Evolutionary conservation across 192 early-diverging fungal species (phyloP), one percentile per base, ranked within the genome.

Genomic region (Gigaspora rosea): DNA sequence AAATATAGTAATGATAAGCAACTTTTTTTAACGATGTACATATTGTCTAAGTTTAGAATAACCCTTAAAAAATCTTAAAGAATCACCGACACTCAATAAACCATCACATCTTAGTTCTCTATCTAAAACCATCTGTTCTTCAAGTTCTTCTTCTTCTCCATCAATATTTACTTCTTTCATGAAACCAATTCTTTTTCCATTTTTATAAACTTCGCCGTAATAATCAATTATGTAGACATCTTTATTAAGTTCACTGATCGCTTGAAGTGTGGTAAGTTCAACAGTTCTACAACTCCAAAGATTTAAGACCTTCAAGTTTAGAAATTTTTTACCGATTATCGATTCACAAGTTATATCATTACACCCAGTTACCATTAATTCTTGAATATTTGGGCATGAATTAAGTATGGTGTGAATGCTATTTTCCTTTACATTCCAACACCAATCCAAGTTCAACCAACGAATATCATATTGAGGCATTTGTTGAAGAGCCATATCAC

Each of bases 121-220:
- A n/a, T 47, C 66, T 27, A 46, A 46, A 22, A 69, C 16, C 47
- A 49, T 20, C 8, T 27, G 49, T 69, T 72, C 70, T 32, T 15
- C 15, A 32, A n/a, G n/a, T n/a, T n/a, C n/a, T n/a, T n/a, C n/a
- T n/a, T 52, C 22, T 72, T 72, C 70, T 16, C 48, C 32, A 20
- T 36, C 20, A 35, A 72, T 16, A 72, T 22, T 57, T 36, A 72
- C 33, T 13, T 72, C 33, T 2, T 72, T 51, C n/a, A n/a, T 57
- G 33, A 35, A 54, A 9, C 70, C 70, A 20, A 72, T 22, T 46
- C 36, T 54, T 36, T 57, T 72, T 32, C 70, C 70, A 35, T 72
- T 27, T 36, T 72, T 72, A 72, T 72, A 56, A 16, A 72, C 70
- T 41, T 72, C 70, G 2, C 70, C 70, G 41, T 72, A 72, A 72